These are phyloP conservation scores for Saccharomyces uvarum DNA, from an alignment of 1,139 yeast species.

Conservation along the genomic window DNA sequence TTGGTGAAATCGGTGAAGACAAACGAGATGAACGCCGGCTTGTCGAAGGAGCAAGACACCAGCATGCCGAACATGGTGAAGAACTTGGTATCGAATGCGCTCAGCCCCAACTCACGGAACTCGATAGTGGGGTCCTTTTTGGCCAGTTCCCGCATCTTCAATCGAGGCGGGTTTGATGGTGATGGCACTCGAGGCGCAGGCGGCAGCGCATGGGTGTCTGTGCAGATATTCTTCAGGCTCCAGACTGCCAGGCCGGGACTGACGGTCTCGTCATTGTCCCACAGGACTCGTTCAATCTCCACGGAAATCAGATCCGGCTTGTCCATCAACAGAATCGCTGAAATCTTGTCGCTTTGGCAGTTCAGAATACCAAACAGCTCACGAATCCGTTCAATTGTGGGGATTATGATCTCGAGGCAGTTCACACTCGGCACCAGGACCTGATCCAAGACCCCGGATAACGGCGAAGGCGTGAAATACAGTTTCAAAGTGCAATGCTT, in stretches of 20 bases:
- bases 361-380: neutral
- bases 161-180: neutral
- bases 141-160: neutral
- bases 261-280: neutral
- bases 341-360: neutral
- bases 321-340: neutral
- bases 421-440: neutral
- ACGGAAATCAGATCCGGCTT: neutral
- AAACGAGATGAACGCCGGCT: slow-evolving; percentile 9
- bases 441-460: neutral
- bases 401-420: neutral
- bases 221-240: neutral
- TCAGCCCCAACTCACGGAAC: slow-evolving; percentile 12
- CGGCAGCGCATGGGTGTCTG: neutral
- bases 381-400: neutral
- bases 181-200: neutral
- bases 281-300: neutral
- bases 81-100: slow-evolving; percentile 9
- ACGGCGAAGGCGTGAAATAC: neutral
- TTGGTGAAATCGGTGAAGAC: slow-evolving; percentile 23
- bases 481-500: neutral
- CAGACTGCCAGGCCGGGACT: neutral
- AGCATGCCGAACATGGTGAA: slow-evolving; percentile 16
- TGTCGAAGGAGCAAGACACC: slow-evolving; percentile 17
- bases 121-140: slow-evolving; percentile 10